Evolutionary conservation across 2,329 filamentous ascomycete genomes (phyloP), one percentile per base, ranked within the genome.

Genomic region (Penicillium sp.): DNA sequence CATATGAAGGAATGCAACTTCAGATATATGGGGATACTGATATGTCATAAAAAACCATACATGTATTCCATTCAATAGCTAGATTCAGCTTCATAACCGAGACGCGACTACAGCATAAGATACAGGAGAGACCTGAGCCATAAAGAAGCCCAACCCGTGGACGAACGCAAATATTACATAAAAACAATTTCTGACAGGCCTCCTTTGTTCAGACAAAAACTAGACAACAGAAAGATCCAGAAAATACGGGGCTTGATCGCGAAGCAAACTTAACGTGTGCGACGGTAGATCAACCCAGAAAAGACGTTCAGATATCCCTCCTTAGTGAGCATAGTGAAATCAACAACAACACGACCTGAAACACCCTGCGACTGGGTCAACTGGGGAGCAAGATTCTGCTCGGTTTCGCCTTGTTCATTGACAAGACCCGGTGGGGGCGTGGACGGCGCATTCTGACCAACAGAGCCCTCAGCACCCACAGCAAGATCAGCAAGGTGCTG

Each of bases 401-500:
- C 68, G 3, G 64, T 53, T 9, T 67, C 66, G 26, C 59, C 62
- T 16, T 68, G 62, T 1, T 69, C 69, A 9, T 60, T 60, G 9
- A 64, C 58, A 7, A 68, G 53, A 35, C 59, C 61, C 6, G 64
- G 61, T 2, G 69, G 67, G 1, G 70, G 69, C 0, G 71, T 64
- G 1, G 64, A 57, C 3, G 69, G 66, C 9, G 65, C 62, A 30
- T 65, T 69, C 22, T 68, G 65, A 25, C 68, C 64, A 5, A 71
- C 69, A 16, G 69, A 69, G 28, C 73, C 75, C 50, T 76, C 75
- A 6, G 73, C 75, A 3, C 74, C 75, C 26, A 77, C 75, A 25
- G 75, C 75, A 25, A 77, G 64, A 58, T 77, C 75, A 8, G 75
- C 75, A 11, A 77, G 63, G 56, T 77, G 75, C 54, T 77, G 74